Base-by-base conservation (phyloP, 2,329 filamentous ascomycete genomes). In the Fusarium torreyae region DNA sequence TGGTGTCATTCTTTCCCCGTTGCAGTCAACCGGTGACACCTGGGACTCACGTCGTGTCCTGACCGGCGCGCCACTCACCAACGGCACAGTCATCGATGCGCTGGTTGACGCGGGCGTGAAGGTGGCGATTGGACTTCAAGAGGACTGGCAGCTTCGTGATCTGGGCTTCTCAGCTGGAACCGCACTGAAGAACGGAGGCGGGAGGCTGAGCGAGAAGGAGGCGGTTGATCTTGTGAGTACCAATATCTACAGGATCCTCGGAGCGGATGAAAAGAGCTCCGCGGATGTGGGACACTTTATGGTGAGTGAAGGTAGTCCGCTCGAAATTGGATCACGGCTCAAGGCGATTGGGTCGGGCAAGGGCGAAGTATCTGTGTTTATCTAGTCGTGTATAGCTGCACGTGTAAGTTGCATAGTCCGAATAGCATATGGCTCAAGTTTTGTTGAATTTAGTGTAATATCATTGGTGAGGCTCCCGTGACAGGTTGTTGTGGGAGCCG, bases 11-110 rank as follows among this genome's bases (percentile, higher is more conserved):
- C 83, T 92, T 3, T 82, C 86, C 0, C 89, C 89, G 2, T 76
- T 90, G 14, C 85, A 88, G 66, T 84, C 87, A 0, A 88, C 86
- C 71, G 82, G 84, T 3, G 76, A 74, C 5, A 77, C 75, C 0
- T 92, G 89, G 90, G 88, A 91, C 65, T 81, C 89, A 76, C 85
- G 88, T 1, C 86, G 89, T 3, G 85, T 87, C 0, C 80, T 92
- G 13, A 85, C 88, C 0, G 90, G 90, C 2, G 89, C 89, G 7
- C 90, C 90, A 2, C 81, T 92, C 1, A 90, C 89, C 1, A 90
- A 91, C 70, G 88, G 89, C 26, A 91, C 89, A 1, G 84, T 84
- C 0, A 79, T 90, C 6, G 88, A 91, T 64, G 76, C 73, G 14
- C 82, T 92, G 2, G 69, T 89, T 1, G 83, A 84, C 9, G 89